A percentile compares a stretch with the other conserved stretches of the same genome.
Evolutionary conservation across 2,329 filamentous ascomycete species (phyloP).

Genomic region (Alternaria burnsii): DNA sequence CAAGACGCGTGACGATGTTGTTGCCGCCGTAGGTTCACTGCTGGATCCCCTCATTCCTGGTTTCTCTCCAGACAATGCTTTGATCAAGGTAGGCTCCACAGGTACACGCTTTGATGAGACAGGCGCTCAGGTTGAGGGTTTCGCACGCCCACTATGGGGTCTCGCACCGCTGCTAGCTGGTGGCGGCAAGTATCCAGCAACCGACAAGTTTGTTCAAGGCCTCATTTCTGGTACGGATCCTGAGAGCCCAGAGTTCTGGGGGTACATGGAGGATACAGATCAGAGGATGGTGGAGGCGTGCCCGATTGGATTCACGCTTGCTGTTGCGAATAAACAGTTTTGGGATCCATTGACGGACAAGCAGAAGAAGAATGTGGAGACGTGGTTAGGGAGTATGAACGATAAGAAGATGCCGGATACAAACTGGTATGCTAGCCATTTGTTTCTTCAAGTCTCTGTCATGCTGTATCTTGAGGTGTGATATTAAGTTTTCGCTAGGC

Average conservation of each 20-base stretch:
- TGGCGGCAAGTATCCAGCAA: conserved; percentile 69
- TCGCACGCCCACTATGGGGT: conserved; percentile 78
- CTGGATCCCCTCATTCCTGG: conserved; percentile 76
- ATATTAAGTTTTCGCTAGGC: conserved; percentile 58
- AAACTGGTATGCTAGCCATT: conserved; percentile 62
- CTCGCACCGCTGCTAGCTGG: conserved; percentile 75
- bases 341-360: conserved; percentile 71
- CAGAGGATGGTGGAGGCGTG: conserved; percentile 89
- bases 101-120: conserved; percentile 80
- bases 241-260: conserved; percentile 76
- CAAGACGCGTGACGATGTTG: conserved; percentile 53
- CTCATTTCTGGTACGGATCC: conserved; percentile 76
- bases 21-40: conserved; percentile 58
- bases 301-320: conserved; percentile 77
- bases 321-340: conserved; percentile 69
- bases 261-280: conserved; percentile 76
- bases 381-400: conserved; percentile 80
- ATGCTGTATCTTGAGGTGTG: not conserved
- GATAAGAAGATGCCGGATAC: conserved; percentile 75
- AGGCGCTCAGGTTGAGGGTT: conserved; percentile 79
- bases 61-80: conserved; percentile 72
- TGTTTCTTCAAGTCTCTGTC: not conserved
- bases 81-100: conserved; percentile 74
- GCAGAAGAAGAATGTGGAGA: conserved; percentile 72
- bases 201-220: conserved; percentile 73